phyloP scores from a whole-genome alignment of 2,329 filamentous ascomycete genomes.

The Grosmannia clavigera region DNA sequence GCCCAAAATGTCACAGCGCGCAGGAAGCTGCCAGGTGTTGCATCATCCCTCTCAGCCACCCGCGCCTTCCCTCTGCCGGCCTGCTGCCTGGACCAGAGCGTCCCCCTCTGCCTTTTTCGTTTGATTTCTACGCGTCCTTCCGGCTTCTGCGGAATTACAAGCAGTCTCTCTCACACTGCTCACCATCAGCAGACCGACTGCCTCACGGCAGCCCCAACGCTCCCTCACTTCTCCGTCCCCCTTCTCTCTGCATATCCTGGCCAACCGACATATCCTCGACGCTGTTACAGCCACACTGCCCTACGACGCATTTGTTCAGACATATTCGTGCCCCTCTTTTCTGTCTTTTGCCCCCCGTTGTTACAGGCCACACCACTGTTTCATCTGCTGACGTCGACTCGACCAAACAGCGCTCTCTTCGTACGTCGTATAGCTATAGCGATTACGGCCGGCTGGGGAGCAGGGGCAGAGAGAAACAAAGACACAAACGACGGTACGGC shows the following conservation, averaged over 20 bases:
- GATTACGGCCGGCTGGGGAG: not conserved
- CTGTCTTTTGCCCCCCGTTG: not conserved
- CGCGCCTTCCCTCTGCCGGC: not conserved
- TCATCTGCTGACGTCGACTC: conserved; percentile 11
- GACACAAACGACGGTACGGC: no score
- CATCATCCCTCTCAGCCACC: not conserved
- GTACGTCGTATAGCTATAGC: no score
- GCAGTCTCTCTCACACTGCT: not conserved
- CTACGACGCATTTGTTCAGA: not conserved
- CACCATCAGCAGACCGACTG: not conserved
- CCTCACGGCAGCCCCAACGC: not conserved
- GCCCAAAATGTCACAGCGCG: not conserved
- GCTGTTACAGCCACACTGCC: not conserved
- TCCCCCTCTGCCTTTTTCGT: not conserved
- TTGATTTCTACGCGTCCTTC: no score
- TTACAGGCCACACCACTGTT: conserved; percentile 6
- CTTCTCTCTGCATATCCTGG: not conserved
- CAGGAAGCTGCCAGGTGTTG: not conserved
- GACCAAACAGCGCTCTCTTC: not conserved
- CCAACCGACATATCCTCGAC: not conserved
- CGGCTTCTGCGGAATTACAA: not conserved
- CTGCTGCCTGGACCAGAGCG: not conserved
- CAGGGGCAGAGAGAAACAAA: no score
- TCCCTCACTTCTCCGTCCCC: no score
- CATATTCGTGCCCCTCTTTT: not conserved